These are phyloP conservation scores for Tolypocladium nubicola DNA, from an alignment of 2,329 filamentous ascomycete genomes.

Conservation along the genomic window DNA sequence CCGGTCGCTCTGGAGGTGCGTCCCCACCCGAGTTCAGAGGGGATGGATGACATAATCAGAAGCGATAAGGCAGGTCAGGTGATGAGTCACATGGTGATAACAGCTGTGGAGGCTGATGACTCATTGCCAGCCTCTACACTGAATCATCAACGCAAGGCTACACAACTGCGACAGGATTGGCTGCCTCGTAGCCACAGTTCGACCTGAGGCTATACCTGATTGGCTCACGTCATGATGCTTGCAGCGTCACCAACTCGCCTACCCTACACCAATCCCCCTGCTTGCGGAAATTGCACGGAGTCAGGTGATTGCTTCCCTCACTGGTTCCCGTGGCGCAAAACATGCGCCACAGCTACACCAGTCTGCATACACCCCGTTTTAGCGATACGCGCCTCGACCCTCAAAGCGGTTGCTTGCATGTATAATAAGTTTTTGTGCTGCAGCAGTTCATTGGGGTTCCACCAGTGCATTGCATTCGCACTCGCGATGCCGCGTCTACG, in stretches of 20 bases:
- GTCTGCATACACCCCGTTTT: not conserved
- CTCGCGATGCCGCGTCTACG: not conserved
- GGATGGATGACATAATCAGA: constrained; percentile 11
- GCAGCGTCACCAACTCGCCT: not conserved
- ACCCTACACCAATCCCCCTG: not conserved
- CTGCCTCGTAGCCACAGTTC: not conserved
- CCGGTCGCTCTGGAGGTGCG: not conserved
- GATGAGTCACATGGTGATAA: constrained; percentile 10
- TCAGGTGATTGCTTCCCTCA: not conserved
- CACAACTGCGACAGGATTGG: not conserved
- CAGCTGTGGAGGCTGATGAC: not conserved
- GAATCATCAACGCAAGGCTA: not conserved
- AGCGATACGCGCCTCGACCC: not conserved
- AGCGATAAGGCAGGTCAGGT: constrained; percentile 7
- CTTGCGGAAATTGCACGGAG: not conserved
- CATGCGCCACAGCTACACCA: not conserved
- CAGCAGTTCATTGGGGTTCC: not conserved
- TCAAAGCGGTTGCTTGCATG: not conserved
- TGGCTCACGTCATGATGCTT: not conserved
- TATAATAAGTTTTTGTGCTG: not conserved
- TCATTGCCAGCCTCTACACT: not conserved
- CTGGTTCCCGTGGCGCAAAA: not conserved
- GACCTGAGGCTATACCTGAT: not conserved
- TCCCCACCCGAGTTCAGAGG: not conserved
- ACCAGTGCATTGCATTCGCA: not conserved